Evolutionary conservation across 441 rosid genomes (phyloP).

Genomic region (Erodium moschatum): DNA sequence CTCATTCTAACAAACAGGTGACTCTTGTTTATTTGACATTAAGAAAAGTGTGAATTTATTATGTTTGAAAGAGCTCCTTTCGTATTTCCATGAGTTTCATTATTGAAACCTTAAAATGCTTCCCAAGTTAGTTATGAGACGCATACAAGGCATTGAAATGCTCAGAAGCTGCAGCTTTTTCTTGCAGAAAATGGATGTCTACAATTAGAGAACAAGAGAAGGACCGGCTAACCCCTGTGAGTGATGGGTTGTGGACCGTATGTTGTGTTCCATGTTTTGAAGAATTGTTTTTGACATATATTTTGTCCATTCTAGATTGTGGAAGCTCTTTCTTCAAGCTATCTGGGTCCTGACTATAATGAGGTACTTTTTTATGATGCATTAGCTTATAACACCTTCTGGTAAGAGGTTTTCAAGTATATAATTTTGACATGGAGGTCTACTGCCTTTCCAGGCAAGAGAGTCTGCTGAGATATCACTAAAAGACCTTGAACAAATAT

Average conservation of each 20-base stretch:
- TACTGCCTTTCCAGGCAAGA: conserved; percentile 43
- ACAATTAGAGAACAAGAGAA: conserved; percentile 63
- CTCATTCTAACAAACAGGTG: conserved; percentile 81
- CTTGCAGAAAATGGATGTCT: conserved; percentile 78
- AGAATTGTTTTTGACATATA: conserved; percentile 9
- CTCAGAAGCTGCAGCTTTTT: conserved; percentile 4
- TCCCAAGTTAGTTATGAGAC: neutral
- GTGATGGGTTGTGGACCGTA: conserved; percentile 24
- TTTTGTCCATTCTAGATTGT: conserved; percentile 46
- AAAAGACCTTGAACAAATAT: conserved; percentile 64
- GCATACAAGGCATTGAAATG: neutral
- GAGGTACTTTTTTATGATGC: conserved; percentile 41
- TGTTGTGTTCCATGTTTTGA: conserved; percentile 3
- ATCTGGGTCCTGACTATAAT: conserved; percentile 86
- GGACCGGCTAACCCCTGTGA: conserved; percentile 78
- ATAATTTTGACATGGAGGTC: conserved; percentile 11
- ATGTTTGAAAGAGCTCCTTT: conserved; percentile 7
- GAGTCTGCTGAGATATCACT: conserved; percentile 66
- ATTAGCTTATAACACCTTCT: conserved; percentile 11
- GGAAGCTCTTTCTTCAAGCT: conserved; percentile 64
- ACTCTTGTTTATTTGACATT: conserved; percentile 4
- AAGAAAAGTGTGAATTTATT: conserved; percentile 4
- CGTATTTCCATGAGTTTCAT: conserved; percentile 5
- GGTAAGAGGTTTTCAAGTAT: conserved; percentile 13
- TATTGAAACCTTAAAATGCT: neutral